Evolutionary conservation across 2,329 filamentous ascomycete species (phyloP).

Genomic region (Myriosclerotinia curreyana): DNA sequence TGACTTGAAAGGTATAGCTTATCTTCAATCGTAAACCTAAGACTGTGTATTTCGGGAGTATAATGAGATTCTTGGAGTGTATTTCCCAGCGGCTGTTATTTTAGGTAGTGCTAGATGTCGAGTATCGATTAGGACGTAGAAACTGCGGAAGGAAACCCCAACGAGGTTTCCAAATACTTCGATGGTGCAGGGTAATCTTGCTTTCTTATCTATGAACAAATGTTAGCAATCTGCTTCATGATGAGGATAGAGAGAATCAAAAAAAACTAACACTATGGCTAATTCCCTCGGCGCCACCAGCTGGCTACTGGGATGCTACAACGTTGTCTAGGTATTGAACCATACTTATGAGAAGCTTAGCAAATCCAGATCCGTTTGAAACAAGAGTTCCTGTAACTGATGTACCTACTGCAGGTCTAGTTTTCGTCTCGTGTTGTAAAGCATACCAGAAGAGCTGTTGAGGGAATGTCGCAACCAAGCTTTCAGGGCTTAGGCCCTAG

Average conservation of each 20-base stretch:
- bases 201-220: neutral
- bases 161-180: neutral
- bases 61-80: too few species aligned
- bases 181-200: neutral
- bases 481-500: neutral
- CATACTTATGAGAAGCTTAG: neutral
- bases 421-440: neutral
- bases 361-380: neutral
- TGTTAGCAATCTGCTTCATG: neutral
- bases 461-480: neutral
- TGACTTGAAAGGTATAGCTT: too few species aligned
- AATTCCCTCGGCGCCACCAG: neutral
- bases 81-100: too few species aligned
- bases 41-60: too few species aligned
- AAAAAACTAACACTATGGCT: neutral
- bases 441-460: neutral
- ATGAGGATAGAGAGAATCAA: neutral
- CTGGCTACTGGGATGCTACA: neutral
- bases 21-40: too few species aligned
- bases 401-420: neutral
- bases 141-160: too few species aligned
- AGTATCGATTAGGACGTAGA: too few species aligned
- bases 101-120: neutral
- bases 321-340: neutral
- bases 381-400: neutral